Conservation (phyloP, 805 yeast species). For the Myxozyma geophila region DNA sequence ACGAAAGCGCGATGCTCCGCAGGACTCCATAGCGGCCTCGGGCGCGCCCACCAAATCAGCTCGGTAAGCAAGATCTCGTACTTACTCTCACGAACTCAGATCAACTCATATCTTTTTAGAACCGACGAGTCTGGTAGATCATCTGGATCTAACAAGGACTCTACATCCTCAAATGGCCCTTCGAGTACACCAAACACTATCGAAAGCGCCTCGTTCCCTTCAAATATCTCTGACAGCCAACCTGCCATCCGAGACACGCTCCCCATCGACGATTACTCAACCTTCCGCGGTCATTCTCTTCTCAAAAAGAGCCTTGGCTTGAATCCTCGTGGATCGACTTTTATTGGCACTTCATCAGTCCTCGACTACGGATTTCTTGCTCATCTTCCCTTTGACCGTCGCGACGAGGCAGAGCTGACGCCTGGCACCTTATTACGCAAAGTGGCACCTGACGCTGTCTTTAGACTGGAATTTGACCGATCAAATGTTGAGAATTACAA, state of each 20-base stretch:
- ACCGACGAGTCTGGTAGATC: slow-evolving; percentile 1
- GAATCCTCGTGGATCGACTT: slow-evolving; percentile 89
- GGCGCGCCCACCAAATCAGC: not conserved
- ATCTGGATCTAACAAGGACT: not conserved
- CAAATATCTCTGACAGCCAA: not conserved
- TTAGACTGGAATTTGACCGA: slow-evolving; percentile 74
- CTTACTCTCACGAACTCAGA: not conserved
- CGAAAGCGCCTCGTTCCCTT: not conserved
- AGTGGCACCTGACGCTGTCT: slow-evolving; percentile 76
- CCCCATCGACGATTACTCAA: slow-evolving; percentile 71
- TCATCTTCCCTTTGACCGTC: slow-evolving; percentile 64
- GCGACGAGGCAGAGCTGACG: slow-evolving; percentile 79
- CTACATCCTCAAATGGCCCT: not conserved
- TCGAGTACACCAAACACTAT: not conserved
- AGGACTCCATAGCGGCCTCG: slow-evolving; percentile 1
- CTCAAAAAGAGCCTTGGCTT: slow-evolving; percentile 71
- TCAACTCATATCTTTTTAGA: not conserved
- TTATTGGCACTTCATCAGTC: slow-evolving; percentile 85
- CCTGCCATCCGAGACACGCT: slow-evolving; percentile 32
- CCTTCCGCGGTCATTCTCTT: slow-evolving; percentile 64
- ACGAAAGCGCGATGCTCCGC: slow-evolving; percentile 44
- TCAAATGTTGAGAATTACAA: slow-evolving; percentile 64
- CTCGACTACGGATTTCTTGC: slow-evolving; percentile 75
- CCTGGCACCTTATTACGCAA: slow-evolving; percentile 70
- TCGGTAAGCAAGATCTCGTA: slow-evolving; percentile 3